Evolutionary conservation across 257 asterid genomes (phyloP), one percentile per base, ranked within the genome.

Genomic region (Fraxinus anomala): DNA sequence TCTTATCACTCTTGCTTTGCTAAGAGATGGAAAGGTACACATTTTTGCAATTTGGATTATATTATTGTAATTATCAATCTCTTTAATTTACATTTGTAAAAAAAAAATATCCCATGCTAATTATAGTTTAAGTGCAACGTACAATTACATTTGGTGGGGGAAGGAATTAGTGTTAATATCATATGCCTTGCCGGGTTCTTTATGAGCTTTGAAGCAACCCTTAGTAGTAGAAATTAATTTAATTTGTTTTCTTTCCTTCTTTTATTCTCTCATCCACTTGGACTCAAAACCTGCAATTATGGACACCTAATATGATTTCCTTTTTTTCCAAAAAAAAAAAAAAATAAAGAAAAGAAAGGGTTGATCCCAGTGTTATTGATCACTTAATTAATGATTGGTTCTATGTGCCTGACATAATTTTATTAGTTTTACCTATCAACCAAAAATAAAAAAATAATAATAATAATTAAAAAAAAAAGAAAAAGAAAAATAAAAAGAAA

Each of bases 1-100:
- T 85, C 98, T 96, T 79, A 56, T 93, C 78, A 93, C 94, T 44
- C 88, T 96, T 82, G 94, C 89, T 76, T 79, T 96, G 82, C 74
- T 96, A 76, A 89, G 87, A 81, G 95, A 90, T 23, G 97, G 81
- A 82, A 81, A 86, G 95, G 99, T 95, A 87, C 12, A 84, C n/a
- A 11, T 70, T 54, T 70, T 72, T 75, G 56, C 69, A 24, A 14
- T 23, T 74, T 81, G 23, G 67, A 26, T 44, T 69, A 66, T 66
- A 21, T 8, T 5, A 17, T 28, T 56, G 66, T 19, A 67, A 34
- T 47, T 68, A 14, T 61, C 77, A 28, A 36, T 24, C 21, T 47
- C 17, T 47, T n/a, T 47, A 47, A 69, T 9, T 44, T 63, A n/a
- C 8, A 19, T 42, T 28, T 72, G 21, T 68, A 49, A 28, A 54